A percentile compares a stretch with the other conserved stretches of the same genome.
Evolutionary conservation across 108 stramenopile species (phyloP).

Genomic region (Skeletonema costatum): DNA sequence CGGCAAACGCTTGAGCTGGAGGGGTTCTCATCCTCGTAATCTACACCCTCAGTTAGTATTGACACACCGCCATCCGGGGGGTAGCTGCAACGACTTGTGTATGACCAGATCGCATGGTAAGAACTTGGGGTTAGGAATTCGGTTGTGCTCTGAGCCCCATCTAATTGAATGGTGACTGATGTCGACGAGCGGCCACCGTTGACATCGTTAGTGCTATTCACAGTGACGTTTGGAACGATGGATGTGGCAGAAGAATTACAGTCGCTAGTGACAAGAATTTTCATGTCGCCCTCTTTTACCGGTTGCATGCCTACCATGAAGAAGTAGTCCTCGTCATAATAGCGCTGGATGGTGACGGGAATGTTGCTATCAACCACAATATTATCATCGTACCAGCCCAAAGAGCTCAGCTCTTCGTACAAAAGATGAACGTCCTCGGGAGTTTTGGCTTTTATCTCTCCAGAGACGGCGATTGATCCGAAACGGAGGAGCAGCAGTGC

Average conservation of each 20-base stretch:
- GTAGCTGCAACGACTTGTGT: conserved; percentile 14
- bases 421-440: background rate
- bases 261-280: conserved; percentile 22
- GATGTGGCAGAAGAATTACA: conserved; percentile 12
- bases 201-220: background rate
- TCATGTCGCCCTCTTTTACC: conserved; percentile 8
- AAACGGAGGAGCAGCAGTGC: background rate
- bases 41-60: background rate
- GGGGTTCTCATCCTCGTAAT: background rate
- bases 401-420: background rate
- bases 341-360: conserved; percentile 19
- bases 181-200: background rate
- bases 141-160: background rate
- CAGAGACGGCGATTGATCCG: background rate
- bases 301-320: conserved; percentile 14
- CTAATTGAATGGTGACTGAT: background rate
- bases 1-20: background rate
- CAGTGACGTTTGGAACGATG: background rate
- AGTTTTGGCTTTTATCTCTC: background rate
- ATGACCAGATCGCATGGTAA: conserved; percentile 22
- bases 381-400: background rate
- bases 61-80: background rate
- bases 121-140: conserved; percentile 22
- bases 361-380: conserved; percentile 12
- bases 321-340: background rate